Conservation (phyloP, 2,329 filamentous ascomycete species). For the Colletotrichum plurivorum region DNA sequence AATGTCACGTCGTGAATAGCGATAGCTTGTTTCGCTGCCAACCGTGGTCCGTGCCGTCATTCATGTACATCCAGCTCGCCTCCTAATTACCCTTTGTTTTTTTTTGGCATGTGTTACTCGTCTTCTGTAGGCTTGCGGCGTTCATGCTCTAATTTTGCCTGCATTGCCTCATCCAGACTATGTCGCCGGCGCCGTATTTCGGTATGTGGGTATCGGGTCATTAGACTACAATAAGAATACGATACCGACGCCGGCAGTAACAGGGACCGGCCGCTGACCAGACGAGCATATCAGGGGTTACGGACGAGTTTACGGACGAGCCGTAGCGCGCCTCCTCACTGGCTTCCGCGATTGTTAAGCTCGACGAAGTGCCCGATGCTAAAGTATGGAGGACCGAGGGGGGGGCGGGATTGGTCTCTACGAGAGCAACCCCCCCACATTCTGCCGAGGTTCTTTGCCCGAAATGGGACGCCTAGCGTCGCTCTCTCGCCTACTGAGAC, state of each 20-base stretch:
- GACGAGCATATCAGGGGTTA: too few relatives aligned
- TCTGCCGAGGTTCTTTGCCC: not conserved
- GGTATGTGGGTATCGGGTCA: slow-evolving; percentile 2
- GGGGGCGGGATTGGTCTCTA: not conserved
- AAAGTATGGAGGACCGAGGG: not conserved
- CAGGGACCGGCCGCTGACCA: not conserved
- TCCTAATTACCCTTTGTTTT: too few relatives aligned
- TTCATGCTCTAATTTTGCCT: too few relatives aligned
- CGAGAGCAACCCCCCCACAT: not conserved
- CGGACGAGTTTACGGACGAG: not conserved
- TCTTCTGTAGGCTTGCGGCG: too few relatives aligned
- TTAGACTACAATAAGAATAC: slow-evolving; percentile 8
- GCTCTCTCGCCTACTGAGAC: slow-evolving; percentile 16
- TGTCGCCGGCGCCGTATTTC: too few relatives aligned
- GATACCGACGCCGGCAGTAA: not conserved
- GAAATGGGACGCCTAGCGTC: not conserved
- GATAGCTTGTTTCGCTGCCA: not conserved
- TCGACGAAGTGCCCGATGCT: not conserved
- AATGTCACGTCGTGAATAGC: not conserved
- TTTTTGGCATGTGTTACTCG: too few relatives aligned
- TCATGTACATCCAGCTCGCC: not conserved
- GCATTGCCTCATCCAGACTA: too few relatives aligned
- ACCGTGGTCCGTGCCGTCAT: not conserved
- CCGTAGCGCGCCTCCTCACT: not conserved
- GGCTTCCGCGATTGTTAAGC: not conserved